phyloP scores from a whole-genome alignment of 1,284 basidiomycete genomes.

The Puccinia horiana region DNA sequence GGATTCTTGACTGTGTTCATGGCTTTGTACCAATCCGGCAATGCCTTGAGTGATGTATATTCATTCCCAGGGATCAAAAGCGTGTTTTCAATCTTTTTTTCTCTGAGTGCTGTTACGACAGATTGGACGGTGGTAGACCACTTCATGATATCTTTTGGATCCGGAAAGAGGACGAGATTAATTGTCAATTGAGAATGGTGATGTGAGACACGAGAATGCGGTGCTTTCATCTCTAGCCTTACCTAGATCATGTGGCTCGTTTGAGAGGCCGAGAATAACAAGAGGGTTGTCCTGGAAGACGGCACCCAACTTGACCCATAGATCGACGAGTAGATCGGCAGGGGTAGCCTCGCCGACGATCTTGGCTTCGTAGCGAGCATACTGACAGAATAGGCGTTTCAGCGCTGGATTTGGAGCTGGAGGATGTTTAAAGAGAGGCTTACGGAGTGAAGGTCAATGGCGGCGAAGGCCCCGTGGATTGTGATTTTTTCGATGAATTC shows the following conservation, averaged over 20 bases:
- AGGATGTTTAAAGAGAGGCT: neutral
- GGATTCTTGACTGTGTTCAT: conserved; percentile 37
- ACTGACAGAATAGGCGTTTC: neutral
- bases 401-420: neutral
- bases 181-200: too few species aligned
- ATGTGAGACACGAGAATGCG: neutral
- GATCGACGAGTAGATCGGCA: neutral
- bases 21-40: conserved; percentile 15
- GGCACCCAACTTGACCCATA: conserved; percentile 1
- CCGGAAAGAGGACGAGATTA: neutral
- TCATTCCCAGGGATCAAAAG: conserved; percentile 17
- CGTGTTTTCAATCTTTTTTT: neutral
- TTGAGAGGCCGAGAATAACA: conserved; percentile 23
- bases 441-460: conserved; percentile 35
- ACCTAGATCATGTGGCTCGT: conserved; percentile 37
- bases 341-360: conserved; percentile 19
- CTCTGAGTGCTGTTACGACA: conserved; percentile 12
- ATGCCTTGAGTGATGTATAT: neutral
- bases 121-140: conserved; percentile 20
- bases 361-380: neutral
- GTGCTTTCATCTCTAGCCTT: neutral
- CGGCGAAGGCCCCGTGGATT: neutral
- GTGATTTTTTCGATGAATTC: conserved; percentile 11
- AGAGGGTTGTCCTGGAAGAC: conserved; percentile 14
- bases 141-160: neutral